Evolutionary conservation across 305 asterid genomes (phyloP).

Genomic region (Fraxinus platypoda): DNA sequence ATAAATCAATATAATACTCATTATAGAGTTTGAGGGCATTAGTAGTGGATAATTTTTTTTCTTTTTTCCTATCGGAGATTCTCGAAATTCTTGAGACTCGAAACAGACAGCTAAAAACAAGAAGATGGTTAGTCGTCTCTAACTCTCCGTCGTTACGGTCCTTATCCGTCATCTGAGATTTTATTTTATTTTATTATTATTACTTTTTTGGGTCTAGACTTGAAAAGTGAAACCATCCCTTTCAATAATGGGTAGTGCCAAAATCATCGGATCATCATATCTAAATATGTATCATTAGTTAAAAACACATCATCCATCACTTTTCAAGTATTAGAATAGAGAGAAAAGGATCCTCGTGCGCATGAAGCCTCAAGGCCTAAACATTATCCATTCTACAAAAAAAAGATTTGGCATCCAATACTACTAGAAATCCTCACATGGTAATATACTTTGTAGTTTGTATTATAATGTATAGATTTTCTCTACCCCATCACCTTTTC

Average conservation of each 20-base stretch:
- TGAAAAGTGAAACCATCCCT: background rate
- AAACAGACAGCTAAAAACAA: too few species aligned
- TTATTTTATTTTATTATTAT: background rate
- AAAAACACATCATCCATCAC: background rate
- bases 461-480: background rate
- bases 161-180: too few species aligned
- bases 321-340: background rate
- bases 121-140: too few species aligned
- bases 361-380: background rate
- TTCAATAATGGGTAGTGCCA: background rate
- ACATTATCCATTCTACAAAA: background rate
- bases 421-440: background rate
- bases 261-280: background rate
- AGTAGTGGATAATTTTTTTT: background rate
- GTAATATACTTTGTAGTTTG: background rate
- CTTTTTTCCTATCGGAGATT: too few species aligned
- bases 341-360: background rate
- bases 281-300: background rate
- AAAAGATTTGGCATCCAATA: background rate
- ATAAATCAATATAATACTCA: background rate
- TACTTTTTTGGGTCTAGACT: background rate
- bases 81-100: too few species aligned
- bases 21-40: background rate
- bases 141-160: too few species aligned
- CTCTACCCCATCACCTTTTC: background rate